phyloP scores from a whole-genome alignment of 2,329 filamentous ascomycete species.

The Coleophoma eucalyptorum region DNA sequence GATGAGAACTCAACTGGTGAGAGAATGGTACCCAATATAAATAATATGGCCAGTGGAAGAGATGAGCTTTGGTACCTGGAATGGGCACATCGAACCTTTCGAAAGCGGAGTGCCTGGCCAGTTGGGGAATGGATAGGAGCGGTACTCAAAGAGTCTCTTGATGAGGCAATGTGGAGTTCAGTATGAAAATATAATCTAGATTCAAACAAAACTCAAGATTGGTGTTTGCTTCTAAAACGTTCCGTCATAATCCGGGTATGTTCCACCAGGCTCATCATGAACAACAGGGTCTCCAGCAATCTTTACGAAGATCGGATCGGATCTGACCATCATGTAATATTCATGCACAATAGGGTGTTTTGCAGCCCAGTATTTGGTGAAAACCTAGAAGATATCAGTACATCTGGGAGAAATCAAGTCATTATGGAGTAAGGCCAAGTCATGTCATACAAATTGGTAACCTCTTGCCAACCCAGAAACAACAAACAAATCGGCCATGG shows the following conservation, averaged over 20 bases:
- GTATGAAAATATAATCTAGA: neutral
- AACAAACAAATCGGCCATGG: slow-evolving; percentile 1
- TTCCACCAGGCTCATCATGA: neutral
- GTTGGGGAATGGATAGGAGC: neutral
- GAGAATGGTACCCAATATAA: too few relatives aligned
- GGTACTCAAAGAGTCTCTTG: neutral
- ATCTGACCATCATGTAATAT: neutral
- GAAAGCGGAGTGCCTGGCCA: neutral
- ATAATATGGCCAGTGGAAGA: too few relatives aligned
- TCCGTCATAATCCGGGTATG: slow-evolving; percentile 1
- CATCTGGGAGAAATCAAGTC: too few relatives aligned
- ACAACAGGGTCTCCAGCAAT: slow-evolving; percentile 1
- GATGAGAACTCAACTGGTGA: too few relatives aligned
- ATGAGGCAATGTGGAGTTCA: neutral
- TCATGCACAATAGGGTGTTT: neutral
- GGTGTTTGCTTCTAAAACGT: neutral
- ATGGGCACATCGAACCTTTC: neutral
- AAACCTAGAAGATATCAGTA: neutral
- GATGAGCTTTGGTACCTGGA: neutral
- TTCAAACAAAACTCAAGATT: neutral
- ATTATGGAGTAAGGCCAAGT: too few relatives aligned
- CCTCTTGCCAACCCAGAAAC: neutral
- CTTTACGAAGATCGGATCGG: slow-evolving; percentile 1
- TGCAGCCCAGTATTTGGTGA: neutral
- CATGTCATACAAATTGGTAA: neutral